Conservation (phyloP, 2,329 filamentous ascomycete genomes). For the Polytolypa hystricis region DNA sequence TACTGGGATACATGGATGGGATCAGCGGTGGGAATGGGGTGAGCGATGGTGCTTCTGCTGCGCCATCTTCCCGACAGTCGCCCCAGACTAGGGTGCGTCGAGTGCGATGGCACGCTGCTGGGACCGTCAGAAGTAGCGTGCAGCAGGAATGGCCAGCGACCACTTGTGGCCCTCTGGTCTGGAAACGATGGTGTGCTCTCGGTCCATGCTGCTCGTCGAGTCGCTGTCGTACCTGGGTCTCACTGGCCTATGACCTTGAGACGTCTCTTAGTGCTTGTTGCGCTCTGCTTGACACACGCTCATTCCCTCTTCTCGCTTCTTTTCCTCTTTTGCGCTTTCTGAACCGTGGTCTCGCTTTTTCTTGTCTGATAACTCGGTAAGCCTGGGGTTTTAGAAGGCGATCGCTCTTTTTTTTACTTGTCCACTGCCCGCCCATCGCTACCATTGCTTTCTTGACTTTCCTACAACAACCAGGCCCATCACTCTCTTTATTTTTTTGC, state of each 20-base stretch:
- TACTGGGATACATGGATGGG: background rate
- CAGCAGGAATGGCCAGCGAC: background rate
- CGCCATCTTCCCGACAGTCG: constrained; percentile 4
- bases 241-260: constrained; percentile 11
- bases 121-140: background rate
- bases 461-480: background rate
- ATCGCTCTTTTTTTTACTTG: background rate
- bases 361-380: no score
- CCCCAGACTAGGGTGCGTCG: constrained; percentile 2
- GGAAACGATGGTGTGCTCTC: background rate
- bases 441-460: background rate
- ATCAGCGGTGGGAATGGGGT: constrained; percentile 5
- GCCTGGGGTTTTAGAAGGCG: background rate
- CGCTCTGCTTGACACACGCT: constrained; percentile 19
- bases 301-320: constrained; percentile 24
- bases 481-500: background rate
- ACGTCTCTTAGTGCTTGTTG: constrained; percentile 22
- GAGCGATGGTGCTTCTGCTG: background rate
- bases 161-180: background rate
- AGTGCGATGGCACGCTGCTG: background rate
- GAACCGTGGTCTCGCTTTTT: constrained; percentile 14
- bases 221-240: constrained; percentile 1
- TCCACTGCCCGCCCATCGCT: background rate
- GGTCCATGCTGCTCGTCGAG: background rate
- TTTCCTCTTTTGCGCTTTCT: constrained; percentile 21